These are phyloP conservation scores for Sporodiniella umbellata DNA, from an alignment of 371 early-diverging fungal genomes.

Conservation along the genomic window DNA sequence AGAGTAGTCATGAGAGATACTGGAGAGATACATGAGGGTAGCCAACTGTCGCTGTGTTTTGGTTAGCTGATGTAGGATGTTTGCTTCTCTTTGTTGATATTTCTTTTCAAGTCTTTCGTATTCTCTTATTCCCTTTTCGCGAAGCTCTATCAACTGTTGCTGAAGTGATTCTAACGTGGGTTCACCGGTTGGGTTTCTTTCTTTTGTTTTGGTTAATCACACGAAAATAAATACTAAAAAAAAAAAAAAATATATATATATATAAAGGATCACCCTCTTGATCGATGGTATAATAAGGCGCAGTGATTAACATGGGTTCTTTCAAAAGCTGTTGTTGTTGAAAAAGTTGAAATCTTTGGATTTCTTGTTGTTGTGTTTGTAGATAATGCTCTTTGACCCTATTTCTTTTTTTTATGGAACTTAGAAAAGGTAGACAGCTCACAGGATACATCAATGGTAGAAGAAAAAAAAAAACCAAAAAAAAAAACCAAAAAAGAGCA, in stretches of 20 bases:
- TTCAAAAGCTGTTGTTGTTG: not conserved
- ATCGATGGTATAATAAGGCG: slow-evolving; percentile 4
- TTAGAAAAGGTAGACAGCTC: not conserved
- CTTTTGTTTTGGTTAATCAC: no score
- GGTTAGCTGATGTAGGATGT: not conserved
- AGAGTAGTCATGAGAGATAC: no score
- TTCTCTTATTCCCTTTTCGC: not conserved
- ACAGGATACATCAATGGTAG: not conserved
- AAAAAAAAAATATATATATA: no score
- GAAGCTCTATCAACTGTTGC: not conserved
- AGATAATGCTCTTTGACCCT: not conserved
- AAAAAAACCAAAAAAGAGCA: not conserved
- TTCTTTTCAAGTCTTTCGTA: slow-evolving; percentile 7
- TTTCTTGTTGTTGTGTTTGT: not conserved
- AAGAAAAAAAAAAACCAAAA: not conserved
- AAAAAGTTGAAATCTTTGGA: not conserved
- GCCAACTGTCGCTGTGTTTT: slow-evolving; percentile 4
- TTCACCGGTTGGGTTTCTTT: not conserved
- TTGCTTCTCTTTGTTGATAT: not conserved
- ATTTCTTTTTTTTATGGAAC: not conserved
- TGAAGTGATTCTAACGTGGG: slow-evolving; percentile 5
- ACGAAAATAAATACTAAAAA: no score
- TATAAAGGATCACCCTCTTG: not conserved
- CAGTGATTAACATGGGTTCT: slow-evolving; percentile 7
- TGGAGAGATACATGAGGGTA: no score